A percentile compares a stretch with the other conserved stretches of the same genome.
Conservation (phyloP, 2,329 filamentous ascomycete genomes). For the Aspergillus niger region DNA sequence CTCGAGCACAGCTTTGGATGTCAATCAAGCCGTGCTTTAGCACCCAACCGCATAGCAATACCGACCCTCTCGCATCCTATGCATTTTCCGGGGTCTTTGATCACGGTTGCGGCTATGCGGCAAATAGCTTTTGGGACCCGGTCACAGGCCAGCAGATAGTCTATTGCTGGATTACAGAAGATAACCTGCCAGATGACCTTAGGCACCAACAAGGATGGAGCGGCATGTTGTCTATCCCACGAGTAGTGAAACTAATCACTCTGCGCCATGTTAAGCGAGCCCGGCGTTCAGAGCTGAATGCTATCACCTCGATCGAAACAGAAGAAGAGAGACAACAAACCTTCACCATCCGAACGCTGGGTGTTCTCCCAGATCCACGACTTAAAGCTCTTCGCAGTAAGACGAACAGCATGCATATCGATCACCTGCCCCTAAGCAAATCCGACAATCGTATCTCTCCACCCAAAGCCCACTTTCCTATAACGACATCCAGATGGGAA, state of each 20-base stretch:
- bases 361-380: slow-evolving; percentile 35
- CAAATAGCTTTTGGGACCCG: slow-evolving; percentile 53
- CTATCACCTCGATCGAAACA: slow-evolving; percentile 47
- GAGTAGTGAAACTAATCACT: slow-evolving; percentile 47
- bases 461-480: neutral
- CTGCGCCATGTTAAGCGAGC: slow-evolving; percentile 41
- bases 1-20: slow-evolving; percentile 50
- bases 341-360: slow-evolving; percentile 48
- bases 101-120: slow-evolving; percentile 53
- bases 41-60: neutral
- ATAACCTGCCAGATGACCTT: slow-evolving; percentile 49
- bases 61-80: slow-evolving; percentile 34
- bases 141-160: slow-evolving; percentile 44
- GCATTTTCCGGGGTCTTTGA: slow-evolving; percentile 51
- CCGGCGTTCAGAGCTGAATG: slow-evolving; percentile 37
- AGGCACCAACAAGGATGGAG: slow-evolving; percentile 54
- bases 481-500: slow-evolving; percentile 30
- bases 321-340: slow-evolving; percentile 28
- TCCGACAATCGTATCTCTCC: neutral
- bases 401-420: slow-evolving; percentile 12
- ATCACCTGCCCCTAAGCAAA: neutral
- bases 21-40: slow-evolving; percentile 33
- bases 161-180: slow-evolving; percentile 56
- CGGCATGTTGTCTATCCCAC: slow-evolving; percentile 51
- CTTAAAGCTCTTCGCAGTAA: slow-evolving; percentile 32